Base-by-base conservation (phyloP, 768 basidiomycete genomes). In the Trametes cingulata region DNA sequence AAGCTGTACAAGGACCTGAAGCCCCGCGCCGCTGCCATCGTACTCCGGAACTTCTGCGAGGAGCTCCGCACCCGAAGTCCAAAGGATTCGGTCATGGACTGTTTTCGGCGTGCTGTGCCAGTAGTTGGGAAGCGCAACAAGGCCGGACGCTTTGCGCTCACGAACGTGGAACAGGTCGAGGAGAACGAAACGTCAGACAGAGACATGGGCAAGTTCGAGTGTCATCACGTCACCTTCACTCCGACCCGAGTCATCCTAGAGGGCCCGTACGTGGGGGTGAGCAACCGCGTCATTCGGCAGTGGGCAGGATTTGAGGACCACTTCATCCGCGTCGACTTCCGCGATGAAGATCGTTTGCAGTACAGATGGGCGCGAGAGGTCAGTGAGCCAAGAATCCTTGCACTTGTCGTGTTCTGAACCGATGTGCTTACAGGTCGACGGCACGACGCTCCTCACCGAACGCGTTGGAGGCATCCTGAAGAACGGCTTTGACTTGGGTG, bases 271-370 rank as follows among this genome's bases (percentile, higher is more conserved):
- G 69, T 84, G 0, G 82, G 83, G 24, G 87, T 93, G 65, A 90
- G 90, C 4, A 95, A 95, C 61, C 82, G 90, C 0, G 83, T 93
- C 52, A 86, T 95, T 60, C 85, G 93, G 1, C 73, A 78, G 53
- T 94, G 86, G 56, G 69, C 74, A 47, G 80, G 79, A 0, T 82
- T 80, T 58, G 78, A 86, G 46, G 82, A 90, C 29, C 76, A 83
- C 65, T 95, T 95, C 69, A 69, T 95, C 29, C 85, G 93, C 10
- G 91, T 94, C 24, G 86, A 90, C 65, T 92, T 95, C 66, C 82
- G 88, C 5, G 93, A 94, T 56, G 93, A 95, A 74, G 89, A 94
- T 65, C 79, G 80, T 35, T 77, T 89, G n/a, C 80, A 83, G 37
- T 88, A 88, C 61, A 81, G 85, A 13, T 91, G 88, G 88, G 82